A percentile compares a stretch with the other conserved stretches of the same genome.
These are phyloP conservation scores for Euptelea pleiosperma DNA, from an alignment of 164 flowering plant species.

Conservation along the genomic window DNA sequence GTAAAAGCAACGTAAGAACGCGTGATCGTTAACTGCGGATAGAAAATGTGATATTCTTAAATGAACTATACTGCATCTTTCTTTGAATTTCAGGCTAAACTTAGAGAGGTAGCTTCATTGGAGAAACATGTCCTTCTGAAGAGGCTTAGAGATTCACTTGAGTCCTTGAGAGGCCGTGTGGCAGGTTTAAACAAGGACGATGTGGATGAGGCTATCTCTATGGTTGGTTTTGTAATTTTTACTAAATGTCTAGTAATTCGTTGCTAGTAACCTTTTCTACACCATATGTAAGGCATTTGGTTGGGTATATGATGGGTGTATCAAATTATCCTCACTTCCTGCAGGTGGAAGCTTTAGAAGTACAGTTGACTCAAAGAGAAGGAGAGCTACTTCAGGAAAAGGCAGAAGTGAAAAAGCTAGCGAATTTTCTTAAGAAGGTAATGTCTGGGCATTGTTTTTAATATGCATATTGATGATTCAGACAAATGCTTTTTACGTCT, in stretches of 20 bases:
- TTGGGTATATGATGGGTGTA: not conserved
- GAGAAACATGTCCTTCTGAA: constrained; percentile 92
- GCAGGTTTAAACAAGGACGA: constrained; percentile 86
- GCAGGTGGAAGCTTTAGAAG: constrained; percentile 95
- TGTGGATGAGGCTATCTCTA: constrained; percentile 88
- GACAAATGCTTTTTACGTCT: not conserved
- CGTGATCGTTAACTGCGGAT: no score
- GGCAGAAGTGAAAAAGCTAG: constrained; percentile 88
- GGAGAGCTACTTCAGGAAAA: constrained; percentile 95
- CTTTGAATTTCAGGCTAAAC: constrained; percentile 62
- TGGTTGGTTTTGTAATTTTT: constrained; percentile 51
- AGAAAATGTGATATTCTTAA: constrained; percentile 2
- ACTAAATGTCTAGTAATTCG: no score
- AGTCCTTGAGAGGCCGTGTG: constrained; percentile 80
- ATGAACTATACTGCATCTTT: not conserved
- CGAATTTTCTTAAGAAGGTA: constrained; percentile 83
- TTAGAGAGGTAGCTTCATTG: constrained; percentile 77
- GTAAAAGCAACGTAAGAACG: no score
- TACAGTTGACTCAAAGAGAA: constrained; percentile 90
- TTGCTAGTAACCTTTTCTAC: no score
- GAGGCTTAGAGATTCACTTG: constrained; percentile 95
- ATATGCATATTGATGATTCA: not conserved
- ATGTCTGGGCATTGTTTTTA: not conserved
- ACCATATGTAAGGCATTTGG: not conserved
- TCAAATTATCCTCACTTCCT: constrained; percentile 10